phyloP scores from a whole-genome alignment of 345 rosid genomes.

The Leavenworthia alabamica region DNA sequence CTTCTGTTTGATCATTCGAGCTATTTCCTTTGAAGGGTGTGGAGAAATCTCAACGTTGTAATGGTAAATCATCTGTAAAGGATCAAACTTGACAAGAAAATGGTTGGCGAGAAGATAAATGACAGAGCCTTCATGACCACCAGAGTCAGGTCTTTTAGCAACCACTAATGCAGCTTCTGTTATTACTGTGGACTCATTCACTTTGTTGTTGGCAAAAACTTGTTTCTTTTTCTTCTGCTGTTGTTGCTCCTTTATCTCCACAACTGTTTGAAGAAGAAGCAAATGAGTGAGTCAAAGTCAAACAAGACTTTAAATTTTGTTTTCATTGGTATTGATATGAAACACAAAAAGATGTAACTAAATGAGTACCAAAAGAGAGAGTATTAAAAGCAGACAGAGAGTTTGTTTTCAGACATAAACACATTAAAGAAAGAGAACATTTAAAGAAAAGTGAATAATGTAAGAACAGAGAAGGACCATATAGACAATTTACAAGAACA shows the following conservation, averaged over 20 bases:
- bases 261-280: slow-evolving; percentile 35
- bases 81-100: slow-evolving; percentile 72
- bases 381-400: slow-evolving; percentile 19
- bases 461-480: slow-evolving; percentile 19
- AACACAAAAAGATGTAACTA: slow-evolving; percentile 13
- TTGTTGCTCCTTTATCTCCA: slow-evolving; percentile 21
- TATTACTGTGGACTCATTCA: slow-evolving; percentile 25
- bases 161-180: slow-evolving; percentile 34
- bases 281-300: slow-evolving; percentile 29
- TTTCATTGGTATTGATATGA: neutral
- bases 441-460: slow-evolving; percentile 17
- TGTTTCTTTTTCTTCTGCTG: slow-evolving; percentile 27
- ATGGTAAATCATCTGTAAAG: slow-evolving; percentile 67
- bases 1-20: slow-evolving; percentile 77
- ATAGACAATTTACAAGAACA: slow-evolving; percentile 27
- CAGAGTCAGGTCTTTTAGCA: slow-evolving; percentile 76
- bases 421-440: slow-evolving; percentile 22
- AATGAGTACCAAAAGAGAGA: slow-evolving; percentile 23
- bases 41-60: slow-evolving; percentile 88
- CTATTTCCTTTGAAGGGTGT: slow-evolving; percentile 67
- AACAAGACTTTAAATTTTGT: neutral
- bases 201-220: slow-evolving; percentile 33
- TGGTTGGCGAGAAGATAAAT: slow-evolving; percentile 87
- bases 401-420: slow-evolving; percentile 15
- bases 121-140: slow-evolving; percentile 72